Conservation (phyloP, 2,329 filamentous ascomycete species). For the Fusarium sp. region DNA sequence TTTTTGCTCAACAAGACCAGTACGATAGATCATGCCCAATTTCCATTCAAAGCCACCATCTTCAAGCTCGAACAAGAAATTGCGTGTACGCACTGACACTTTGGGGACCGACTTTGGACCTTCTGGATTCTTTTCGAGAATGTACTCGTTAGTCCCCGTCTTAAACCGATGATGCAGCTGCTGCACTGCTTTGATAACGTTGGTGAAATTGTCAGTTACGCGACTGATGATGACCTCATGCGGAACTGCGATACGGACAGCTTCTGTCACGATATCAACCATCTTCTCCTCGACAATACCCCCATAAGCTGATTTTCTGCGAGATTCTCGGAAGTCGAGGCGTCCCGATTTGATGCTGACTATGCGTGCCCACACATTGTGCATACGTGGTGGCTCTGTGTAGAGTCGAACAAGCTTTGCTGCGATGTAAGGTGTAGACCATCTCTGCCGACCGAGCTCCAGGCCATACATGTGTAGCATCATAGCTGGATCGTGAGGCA, state of each 20-base stretch:
- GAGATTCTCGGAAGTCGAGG: slow-evolving; percentile 82
- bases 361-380: slow-evolving; percentile 86
- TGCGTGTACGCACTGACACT: slow-evolving; percentile 83
- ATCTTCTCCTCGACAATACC: slow-evolving; percentile 79
- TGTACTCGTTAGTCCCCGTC: slow-evolving; percentile 88
- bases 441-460: slow-evolving; percentile 86
- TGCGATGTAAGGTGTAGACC: slow-evolving; percentile 84
- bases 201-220: slow-evolving; percentile 93
- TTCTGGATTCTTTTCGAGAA: slow-evolving; percentile 86
- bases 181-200: slow-evolving; percentile 85
- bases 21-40: slow-evolving; percentile 90
- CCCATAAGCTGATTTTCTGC: slow-evolving; percentile 72
- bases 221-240: slow-evolving; percentile 91
- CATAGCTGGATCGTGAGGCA: slow-evolving; percentile 90
- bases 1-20: slow-evolving; percentile 88
- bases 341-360: slow-evolving; percentile 85
- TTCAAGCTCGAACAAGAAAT: slow-evolving; percentile 90
- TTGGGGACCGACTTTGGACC: slow-evolving; percentile 88
- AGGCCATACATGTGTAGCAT: slow-evolving; percentile 90
- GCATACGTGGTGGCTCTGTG: slow-evolving; percentile 86
- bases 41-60: slow-evolving; percentile 99
- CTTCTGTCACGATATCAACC: slow-evolving; percentile 86
- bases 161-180: slow-evolving; percentile 95
- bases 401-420: slow-evolving; percentile 86
- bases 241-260: slow-evolving; percentile 87